A percentile compares a stretch with the other conserved stretches of the same genome.
Evolutionary conservation across 306 rosid genomes (phyloP).

Genomic region (Cucurbita argyrosperma): DNA sequence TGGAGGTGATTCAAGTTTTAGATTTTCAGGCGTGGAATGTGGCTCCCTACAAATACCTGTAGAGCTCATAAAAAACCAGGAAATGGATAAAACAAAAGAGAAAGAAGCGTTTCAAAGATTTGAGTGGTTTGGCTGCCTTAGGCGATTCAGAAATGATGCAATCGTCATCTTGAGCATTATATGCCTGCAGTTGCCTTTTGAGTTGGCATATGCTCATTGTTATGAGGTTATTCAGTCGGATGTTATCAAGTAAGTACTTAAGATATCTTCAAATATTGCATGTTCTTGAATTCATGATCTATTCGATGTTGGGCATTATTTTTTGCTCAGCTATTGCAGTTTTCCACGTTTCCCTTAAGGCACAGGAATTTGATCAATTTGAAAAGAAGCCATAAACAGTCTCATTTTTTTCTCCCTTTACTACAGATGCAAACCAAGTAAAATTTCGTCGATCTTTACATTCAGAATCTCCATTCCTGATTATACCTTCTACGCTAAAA

Average conservation of each 20-base stretch:
- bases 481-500: not conserved
- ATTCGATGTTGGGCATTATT: not conserved
- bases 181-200: slow-evolving; percentile 94
- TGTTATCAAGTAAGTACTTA: slow-evolving; percentile 45
- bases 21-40: slow-evolving; percentile 32
- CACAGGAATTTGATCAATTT: not conserved
- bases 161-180: slow-evolving; percentile 66
- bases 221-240: slow-evolving; percentile 53
- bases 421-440: not conserved
- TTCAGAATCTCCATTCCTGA: not conserved
- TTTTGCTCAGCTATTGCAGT: not conserved
- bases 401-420: not conserved
- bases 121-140: slow-evolving; percentile 80
- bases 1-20: slow-evolving; percentile 39
- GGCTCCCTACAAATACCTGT: slow-evolving; percentile 30
- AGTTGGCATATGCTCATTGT: slow-evolving; percentile 92
- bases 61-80: slow-evolving; percentile 43
- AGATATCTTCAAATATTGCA: not conserved
- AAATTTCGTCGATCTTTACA: not conserved
- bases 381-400: not conserved
- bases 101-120: slow-evolving; percentile 51
- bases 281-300: not conserved
- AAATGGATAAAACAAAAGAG: slow-evolving; percentile 41
- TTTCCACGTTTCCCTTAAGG: not conserved
- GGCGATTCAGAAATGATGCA: slow-evolving; percentile 83